Base-by-base conservation (phyloP, 257 asterid species). In the Solanum commersonii region DNA sequence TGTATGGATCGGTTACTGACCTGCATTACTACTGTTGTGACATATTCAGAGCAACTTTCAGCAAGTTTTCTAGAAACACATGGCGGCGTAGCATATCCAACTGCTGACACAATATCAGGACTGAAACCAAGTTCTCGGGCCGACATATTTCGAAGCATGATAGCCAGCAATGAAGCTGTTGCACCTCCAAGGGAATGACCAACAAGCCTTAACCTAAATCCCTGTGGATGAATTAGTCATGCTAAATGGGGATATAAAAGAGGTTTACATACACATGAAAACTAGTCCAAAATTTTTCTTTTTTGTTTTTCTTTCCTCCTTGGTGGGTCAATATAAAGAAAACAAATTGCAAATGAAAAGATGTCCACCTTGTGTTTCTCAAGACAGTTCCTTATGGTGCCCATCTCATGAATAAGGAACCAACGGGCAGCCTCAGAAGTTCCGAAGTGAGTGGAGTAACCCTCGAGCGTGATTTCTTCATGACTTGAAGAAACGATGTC, bases 161-260 rank as follows among this genome's bases (percentile, higher is more conserved):
- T 95, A 46, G 99, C 99, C 90, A 97, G 93, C 93, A 96, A 89
- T 22, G 99, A 93, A 76, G 98, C 99, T 67, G 90, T 95, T 84
- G 99, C 98, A 78, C 98, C 99, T 77, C 99, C 99, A 42, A 97
- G 95, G 68, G 99, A 96, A 94, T 97, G 99, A 67, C 99, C 99
- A n/a, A 97, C 98, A 72, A 97, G 91, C 97, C 98, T 96, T 93
- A 97, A 93, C 92, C 98, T 97, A 96, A 94, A 97, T 88, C 98
- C 99, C 99, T 97, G 98, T 94, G 89, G 86, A 92, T 87, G 90
- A 89, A 91, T 96, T 89, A 94, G 94, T 91, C 91, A 60, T 27
- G 63, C 78, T 82, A 52, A 85, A 68, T 68, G 65, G 86, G 16
- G 9, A 44, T 86, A 70, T 78, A 59, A 16, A 73, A 74, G 52